Evolutionary conservation across 2,329 filamentous ascomycete genomes (phyloP).

Genomic region (Pseudogymnoascus sp.): DNA sequence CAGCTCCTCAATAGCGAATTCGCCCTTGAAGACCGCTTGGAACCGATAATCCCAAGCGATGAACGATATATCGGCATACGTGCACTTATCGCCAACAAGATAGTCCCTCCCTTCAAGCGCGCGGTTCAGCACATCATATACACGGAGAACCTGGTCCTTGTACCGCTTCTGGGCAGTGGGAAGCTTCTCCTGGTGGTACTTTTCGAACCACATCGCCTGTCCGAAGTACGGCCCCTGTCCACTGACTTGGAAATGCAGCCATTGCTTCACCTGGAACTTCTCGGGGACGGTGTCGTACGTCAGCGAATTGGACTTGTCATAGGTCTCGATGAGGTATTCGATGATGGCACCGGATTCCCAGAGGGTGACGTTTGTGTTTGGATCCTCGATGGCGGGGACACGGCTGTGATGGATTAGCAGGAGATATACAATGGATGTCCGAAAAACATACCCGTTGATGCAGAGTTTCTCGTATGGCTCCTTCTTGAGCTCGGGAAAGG

Average conservation of each 20-base stretch:
- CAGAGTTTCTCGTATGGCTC: constrained; percentile 30
- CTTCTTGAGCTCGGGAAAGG: constrained; percentile 35
- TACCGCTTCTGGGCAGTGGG: constrained; percentile 39
- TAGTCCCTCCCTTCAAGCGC: constrained; percentile 32
- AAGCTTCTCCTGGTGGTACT: constrained; percentile 35
- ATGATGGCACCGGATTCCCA: constrained; percentile 42
- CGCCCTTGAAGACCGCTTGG: constrained; percentile 6
- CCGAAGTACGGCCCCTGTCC: constrained; percentile 38
- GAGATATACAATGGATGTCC: constrained; percentile 10
- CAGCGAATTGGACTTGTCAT: constrained; percentile 34
- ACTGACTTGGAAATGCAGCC: constrained; percentile 34
- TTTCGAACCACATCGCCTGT: constrained; percentile 28
- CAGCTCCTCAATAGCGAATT: constrained; percentile 2
- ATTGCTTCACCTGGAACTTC: constrained; percentile 32
- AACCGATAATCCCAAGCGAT: constrained; percentile 26
- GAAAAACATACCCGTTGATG: constrained; percentile 20
- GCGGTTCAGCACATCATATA: constrained; percentile 37
- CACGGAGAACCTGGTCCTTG: constrained; percentile 36
- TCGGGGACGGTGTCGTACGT: constrained; percentile 30
- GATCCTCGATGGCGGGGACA: constrained; percentile 31
- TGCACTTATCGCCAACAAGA: constrained; percentile 34
- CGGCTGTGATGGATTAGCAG: not conserved
- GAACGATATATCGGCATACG: constrained; percentile 36
- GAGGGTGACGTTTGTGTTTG: constrained; percentile 36
- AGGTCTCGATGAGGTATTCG: constrained; percentile 36